Evolutionary conservation across 2,329 filamentous ascomycete species (phyloP).

Genomic region (Penicillium italicum): DNA sequence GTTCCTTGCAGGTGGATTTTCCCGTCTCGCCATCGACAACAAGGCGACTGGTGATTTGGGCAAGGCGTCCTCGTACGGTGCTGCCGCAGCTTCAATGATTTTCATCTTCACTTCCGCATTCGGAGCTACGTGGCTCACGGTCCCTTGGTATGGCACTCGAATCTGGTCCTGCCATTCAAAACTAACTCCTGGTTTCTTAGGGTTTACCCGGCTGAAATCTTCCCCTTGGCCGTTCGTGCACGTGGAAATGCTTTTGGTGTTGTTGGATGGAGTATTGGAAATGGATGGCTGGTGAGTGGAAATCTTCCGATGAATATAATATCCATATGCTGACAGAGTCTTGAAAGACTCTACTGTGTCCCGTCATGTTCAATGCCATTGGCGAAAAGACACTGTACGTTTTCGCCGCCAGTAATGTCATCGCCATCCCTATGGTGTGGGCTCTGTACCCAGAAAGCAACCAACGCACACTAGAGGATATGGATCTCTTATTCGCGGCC

Average conservation of each 20-base stretch:
- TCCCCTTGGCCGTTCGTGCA: conserved; percentile 66
- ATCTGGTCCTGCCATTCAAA: not conserved
- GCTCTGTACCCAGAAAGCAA: conserved; percentile 71
- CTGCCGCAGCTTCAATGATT: conserved; percentile 66
- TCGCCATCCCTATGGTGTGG: conserved; percentile 68
- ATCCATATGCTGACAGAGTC: not conserved
- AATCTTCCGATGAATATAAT: conserved; percentile 23
- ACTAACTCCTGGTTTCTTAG: not conserved
- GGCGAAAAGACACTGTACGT: conserved; percentile 71
- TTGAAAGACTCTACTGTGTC: conserved; percentile 49
- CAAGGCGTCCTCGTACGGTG: conserved; percentile 54
- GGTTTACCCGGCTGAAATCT: conserved; percentile 70
- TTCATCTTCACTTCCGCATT: conserved; percentile 66
- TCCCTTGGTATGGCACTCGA: conserved; percentile 44
- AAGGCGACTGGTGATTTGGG: conserved; percentile 45
- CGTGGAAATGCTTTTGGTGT: conserved; percentile 75
- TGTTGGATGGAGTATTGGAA: conserved; percentile 71
- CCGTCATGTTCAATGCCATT: conserved; percentile 61
- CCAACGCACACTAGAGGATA: conserved; percentile 70
- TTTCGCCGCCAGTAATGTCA: conserved; percentile 64
- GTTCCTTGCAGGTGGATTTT: conserved; percentile 64
- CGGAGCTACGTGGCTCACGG: conserved; percentile 60
- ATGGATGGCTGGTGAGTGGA: conserved; percentile 57
- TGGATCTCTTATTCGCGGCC: conserved; percentile 68
- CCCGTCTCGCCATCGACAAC: conserved; percentile 52